phyloP scores from a whole-genome alignment of 1,284 basidiomycete genomes.

The Thecaphora thlaspeos region DNA sequence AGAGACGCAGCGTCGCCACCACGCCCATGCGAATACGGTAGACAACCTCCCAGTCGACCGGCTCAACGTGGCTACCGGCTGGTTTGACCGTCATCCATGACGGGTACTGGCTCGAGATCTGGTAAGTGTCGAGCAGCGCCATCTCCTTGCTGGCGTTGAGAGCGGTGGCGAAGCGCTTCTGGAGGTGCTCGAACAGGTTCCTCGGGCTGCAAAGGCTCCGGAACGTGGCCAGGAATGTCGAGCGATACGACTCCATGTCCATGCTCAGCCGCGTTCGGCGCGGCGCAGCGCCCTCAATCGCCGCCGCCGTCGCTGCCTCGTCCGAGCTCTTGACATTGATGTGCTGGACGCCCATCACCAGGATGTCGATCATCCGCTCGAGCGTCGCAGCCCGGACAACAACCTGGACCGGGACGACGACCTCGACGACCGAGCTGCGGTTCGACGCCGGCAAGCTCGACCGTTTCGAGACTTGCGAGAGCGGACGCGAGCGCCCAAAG shows the following conservation, averaged over 20 bases:
- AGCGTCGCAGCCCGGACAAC: conserved; percentile 44
- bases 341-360: conserved; percentile 53
- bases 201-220: conserved; percentile 38
- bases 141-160: conserved; percentile 51
- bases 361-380: conserved; percentile 50
- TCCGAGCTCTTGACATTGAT: conserved; percentile 22
- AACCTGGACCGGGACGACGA: conserved; percentile 35
- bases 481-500: conserved; percentile 37
- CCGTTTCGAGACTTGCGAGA: conserved; percentile 48
- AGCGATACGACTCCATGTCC: conserved; percentile 42
- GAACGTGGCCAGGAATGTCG: conserved; percentile 49
- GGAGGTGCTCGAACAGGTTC: conserved; percentile 50
- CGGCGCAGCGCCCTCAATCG: conserved; percentile 12
- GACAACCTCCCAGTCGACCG: conserved; percentile 47
- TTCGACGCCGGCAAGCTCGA: conserved; percentile 50
- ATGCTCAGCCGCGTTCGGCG: conserved; percentile 38
- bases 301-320: conserved; percentile 8
- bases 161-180: conserved; percentile 47
- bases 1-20: conserved; percentile 34
- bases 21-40: conserved; percentile 46
- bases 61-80: conserved; percentile 29
- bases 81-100: conserved; percentile 42
- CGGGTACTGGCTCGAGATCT: conserved; percentile 46
- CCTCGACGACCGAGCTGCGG: conserved; percentile 47
- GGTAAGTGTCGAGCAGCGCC: conserved; percentile 30